Evolutionary conservation across 345 rosid species (phyloP), one percentile per base, ranked within the genome.

Genomic region (Jatropha curcas): DNA sequence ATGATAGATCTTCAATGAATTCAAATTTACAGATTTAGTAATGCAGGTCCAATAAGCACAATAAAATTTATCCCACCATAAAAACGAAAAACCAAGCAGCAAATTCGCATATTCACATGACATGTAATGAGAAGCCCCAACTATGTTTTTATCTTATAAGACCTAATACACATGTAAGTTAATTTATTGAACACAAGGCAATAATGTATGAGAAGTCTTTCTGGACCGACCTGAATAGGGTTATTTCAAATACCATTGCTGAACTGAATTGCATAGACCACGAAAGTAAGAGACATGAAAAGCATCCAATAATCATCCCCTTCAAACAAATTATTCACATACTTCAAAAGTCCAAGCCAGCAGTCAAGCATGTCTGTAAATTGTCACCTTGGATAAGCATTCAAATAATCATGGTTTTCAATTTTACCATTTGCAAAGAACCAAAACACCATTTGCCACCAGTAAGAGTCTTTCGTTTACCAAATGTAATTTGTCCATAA

Each of bases 171-270:
- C 59, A 33, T 22, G 30, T 62, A 22, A 27, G 14, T n/a, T n/a
- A n/a, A 39, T 11, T 33, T 51, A 53, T 14, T 55, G 35, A 41
- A 67, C 4, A 27, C 4, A 20, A 51, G 30, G 45, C 17, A 48
- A 52, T 62, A 63, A 63, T 9, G 65, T 39, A 57, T 43, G 20
- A 13, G 24, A 24, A 28, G 7, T n/a, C 28, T 28, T 37, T 7
- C 17, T 30, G 4, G 37, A 56, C 74, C 68, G 22, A 63, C 77
- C 83, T 58, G 65, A 72, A 53, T 6, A 65, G 19, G 20, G 43
- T 16, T 28, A 22, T 28, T 52, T 35, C 58, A 35, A 52, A 58
- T 17, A 35, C 57, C 46, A 45, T 25, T 57, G 25, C 25, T 33
- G 33, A n/a, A 53, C 4, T 20, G 24, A n/a, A 46, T 41, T 25